Evolutionary conservation across 2,329 filamentous ascomycete species (phyloP), one percentile per base, ranked within the genome.

Genomic region (Biscogniauxia marginata): DNA sequence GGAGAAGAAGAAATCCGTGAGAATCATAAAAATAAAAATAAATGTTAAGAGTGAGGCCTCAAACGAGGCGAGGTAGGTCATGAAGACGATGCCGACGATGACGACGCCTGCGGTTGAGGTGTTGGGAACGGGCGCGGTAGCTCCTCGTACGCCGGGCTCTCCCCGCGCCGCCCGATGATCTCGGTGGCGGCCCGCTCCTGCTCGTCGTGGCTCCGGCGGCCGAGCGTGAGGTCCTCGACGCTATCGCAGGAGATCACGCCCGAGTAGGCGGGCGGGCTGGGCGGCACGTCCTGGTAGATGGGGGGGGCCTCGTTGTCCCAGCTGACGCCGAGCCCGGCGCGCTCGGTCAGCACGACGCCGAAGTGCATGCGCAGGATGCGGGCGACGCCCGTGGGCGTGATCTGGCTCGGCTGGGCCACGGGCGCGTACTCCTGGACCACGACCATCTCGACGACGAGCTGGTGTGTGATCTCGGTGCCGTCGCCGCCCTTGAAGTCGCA

Each of bases 221-320:
- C 52, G 2, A 64, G 49, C 2, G 43, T 51, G 7, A 64, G 43
- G 39, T 61, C 56, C 43, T 62, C 59, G 16, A 63, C 50, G 39
- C 52, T 59, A 50, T 57, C 48, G 48, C n/a, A 39, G 1, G 7
- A 2, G 30, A 39, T n/a, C 13, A 46, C 13, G 45, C 19, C 45
- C 1, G 58, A 54, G 73, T 93, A 93, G 5, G 79, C 81, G 0
- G 93, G 93, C 49, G 93, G 93, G 66, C 88, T 91, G 2, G 86
- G 87, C 0, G 93, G 93, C 45, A 98, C 92, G 70, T 98, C 91
- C 73, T 95, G 89, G 75, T 99, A 99, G 64, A 96, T 84, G 0
- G 93, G 93, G 11, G 93, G 93, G 68, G 90, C 87, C 77, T 99
- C 93, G 74, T 97, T 93, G 65, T 98, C 93, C 93, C 95, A 99